phyloP scores from a whole-genome alignment of 2,329 filamentous ascomycete genomes.

The Calonectria leucothoes region DNA sequence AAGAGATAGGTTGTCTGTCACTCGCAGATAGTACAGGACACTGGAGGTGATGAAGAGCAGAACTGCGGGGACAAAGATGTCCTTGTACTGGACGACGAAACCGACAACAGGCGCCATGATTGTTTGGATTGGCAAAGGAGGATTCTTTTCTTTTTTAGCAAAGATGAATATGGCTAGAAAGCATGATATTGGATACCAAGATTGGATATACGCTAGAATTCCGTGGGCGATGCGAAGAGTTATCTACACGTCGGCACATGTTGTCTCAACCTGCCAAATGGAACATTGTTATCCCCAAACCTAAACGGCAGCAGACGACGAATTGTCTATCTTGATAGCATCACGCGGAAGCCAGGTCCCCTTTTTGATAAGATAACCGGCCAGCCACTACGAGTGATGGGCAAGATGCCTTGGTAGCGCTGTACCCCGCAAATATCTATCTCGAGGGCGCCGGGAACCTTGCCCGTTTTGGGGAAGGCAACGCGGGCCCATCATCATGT shows the following conservation, averaged over 20 bases:
- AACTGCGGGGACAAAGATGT: slow-evolving; percentile 6
- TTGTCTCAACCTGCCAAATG: not conserved
- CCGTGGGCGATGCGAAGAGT: not conserved
- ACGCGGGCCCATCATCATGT: not conserved
- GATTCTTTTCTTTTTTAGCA: not conserved
- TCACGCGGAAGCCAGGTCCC: slow-evolving; percentile 5
- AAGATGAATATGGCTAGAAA: not conserved
- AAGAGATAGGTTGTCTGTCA: not conserved
- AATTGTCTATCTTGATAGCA: not conserved
- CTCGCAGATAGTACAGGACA: slow-evolving; percentile 16
- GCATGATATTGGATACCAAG: not conserved
- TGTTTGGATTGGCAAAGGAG: not conserved
- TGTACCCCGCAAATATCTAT: slow-evolving; percentile 20
- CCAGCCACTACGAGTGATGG: not conserved
- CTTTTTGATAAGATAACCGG: slow-evolving; percentile 20
- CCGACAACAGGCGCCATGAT: slow-evolving; percentile 10
- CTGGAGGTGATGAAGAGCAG: slow-evolving; percentile 13
- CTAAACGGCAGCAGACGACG: not conserved
- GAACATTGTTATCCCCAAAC: slow-evolving; percentile 1
- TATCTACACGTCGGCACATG: not conserved
- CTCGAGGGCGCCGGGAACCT: slow-evolving; percentile 8
- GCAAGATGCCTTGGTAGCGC: not conserved
- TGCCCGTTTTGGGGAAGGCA: slow-evolving; percentile 21
- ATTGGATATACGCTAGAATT: not conserved
- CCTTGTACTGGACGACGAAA: not conserved